Evolutionary conservation across 2,329 filamentous ascomycete species (phyloP), one percentile per base, ranked within the genome.

Genomic region (Talaromyces pinophilus): DNA sequence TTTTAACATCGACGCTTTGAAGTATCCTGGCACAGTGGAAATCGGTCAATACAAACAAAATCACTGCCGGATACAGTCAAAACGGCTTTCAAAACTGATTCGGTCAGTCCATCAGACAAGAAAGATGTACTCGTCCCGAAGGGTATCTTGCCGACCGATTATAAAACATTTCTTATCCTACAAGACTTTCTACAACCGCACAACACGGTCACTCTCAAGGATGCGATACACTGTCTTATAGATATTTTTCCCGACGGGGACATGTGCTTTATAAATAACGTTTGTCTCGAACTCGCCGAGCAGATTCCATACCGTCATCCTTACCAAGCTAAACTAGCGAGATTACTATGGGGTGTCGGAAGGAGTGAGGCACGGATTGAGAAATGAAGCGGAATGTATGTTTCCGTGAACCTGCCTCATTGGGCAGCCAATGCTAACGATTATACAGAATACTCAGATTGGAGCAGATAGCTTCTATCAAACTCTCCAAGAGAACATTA

Each of bases 161-260:
- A 55, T 6, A 55, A 55, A 35, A 33, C 28, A 55, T 55, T 55
- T 4, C 50, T 55, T 33, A 55, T 55, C 50, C 17, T 55, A 8
- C 15, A 33, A 35, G 50, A 54, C 50, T 33, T 55, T 11, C 8
- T 55, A 19, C 50, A 54, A 30, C 50, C 28, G 1, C 13, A 17
- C 1, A n/a, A 15, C 10, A 30, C 25, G 15, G n/a, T 11, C 25
- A 54, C 6, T 33, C 6, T 30, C 15, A 30, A 17, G 1, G 25
- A 54, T 17, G 50, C 50, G 50, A 30, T 54, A 54, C 25, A 33
- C 15, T 25, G 50, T 28, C 50, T 54, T 54, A 8, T 54, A 10
- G 15, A n/a, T n/a, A 15, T 30, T 28, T 54, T n/a, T 17, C 50
- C 50, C 1, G 50, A 30, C 50, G 50, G 25, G 2, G 50, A 54